phyloP scores from a whole-genome alignment of 2,329 filamentous ascomycete genomes.

The Lomentospora prolificans region DNA sequence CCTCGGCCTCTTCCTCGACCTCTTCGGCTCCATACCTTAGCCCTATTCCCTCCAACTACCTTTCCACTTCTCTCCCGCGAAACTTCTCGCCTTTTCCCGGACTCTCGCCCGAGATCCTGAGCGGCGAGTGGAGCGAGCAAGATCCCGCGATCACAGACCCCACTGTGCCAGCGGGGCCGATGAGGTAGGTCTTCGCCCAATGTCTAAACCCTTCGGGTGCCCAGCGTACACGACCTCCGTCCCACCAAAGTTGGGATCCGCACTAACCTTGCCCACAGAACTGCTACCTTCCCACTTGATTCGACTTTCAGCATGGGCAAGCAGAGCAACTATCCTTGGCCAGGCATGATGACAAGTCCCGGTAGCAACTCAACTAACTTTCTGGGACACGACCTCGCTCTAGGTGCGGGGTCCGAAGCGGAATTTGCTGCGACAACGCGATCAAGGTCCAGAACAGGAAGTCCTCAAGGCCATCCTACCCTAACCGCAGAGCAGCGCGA shows the following conservation, averaged over 20 bases:
- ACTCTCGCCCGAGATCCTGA: conserved; percentile 18
- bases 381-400: conserved; percentile 34
- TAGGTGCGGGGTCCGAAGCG: conserved; percentile 35
- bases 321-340: conserved; percentile 41
- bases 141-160: conserved; percentile 8
- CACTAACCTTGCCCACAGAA: conserved; percentile 20
- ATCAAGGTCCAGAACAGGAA: conserved; percentile 45
- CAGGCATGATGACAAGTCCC: conserved; percentile 23
- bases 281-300: conserved; percentile 43
- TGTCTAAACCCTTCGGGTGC: neutral
- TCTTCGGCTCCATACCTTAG: conserved; percentile 16
- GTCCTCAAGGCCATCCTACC: conserved; percentile 39
- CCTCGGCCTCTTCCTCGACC: conserved; percentile 11
- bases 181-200: conserved; percentile 23
- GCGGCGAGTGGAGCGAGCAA: conserved; percentile 22
- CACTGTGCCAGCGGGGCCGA: conserved; percentile 16
- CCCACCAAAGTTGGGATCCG: neutral
- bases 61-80: conserved; percentile 15
- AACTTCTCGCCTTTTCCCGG: conserved; percentile 19
- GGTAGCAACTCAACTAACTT: conserved; percentile 18
- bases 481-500: conserved; percentile 52
- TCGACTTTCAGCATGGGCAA: conserved; percentile 40
- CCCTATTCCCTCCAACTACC: conserved; percentile 16
- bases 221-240: neutral
- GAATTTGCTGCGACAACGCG: conserved; percentile 39